Base-by-base conservation (phyloP, 2,329 filamentous ascomycete species). In the Fusarium sublunatum region DNA sequence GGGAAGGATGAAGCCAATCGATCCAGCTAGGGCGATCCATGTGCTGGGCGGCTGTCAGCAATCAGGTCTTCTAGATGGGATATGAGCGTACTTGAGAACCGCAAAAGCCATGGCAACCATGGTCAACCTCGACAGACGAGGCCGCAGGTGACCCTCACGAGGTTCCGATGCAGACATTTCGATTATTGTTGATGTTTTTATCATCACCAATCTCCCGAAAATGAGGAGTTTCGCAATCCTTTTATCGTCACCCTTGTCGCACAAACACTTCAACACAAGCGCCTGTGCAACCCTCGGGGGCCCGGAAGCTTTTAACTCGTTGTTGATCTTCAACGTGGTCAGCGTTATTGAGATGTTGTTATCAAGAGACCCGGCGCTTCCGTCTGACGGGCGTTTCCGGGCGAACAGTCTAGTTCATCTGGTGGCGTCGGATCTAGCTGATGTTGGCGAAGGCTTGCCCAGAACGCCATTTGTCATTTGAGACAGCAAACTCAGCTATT, bases 61-160 rank as follows among this genome's bases (percentile, higher is more conserved):
- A 25, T 13, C 24, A 4, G 8, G 7, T 31, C n/a, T n/a, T 6
- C 10, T 12, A 78, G 39, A 78, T 75, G 7, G 2, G 42, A 25
- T 26, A 47, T n/a, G 4, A 28, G 34, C 45, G 45, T 43, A 64
- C 77, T 78, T 78, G 19, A 78, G 69, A 34, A 79, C 78, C 15
- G 76, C 77, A 58, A 79, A 79, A 7, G 76, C 74, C 73, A 79
- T 72, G 5, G 76, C 76, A 25, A 79, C 72, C 76, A 78, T 79
- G 4, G 74, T 79, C 34, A 77, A 47, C 63, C 73, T 74, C 22
- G 73, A 76, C 15, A 79, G 62, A 2, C 76, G 73, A 50, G 74
- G 75, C 59, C 73, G 70, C 25, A 77, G 63, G 24, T 71, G 70
- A 11, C 75, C 75, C 32, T 61, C 25, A 26, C 36, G 29, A 9